These are phyloP conservation scores for Fusarium zealandicum DNA, from an alignment of 2,329 filamentous ascomycete genomes.

Conservation along the genomic window DNA sequence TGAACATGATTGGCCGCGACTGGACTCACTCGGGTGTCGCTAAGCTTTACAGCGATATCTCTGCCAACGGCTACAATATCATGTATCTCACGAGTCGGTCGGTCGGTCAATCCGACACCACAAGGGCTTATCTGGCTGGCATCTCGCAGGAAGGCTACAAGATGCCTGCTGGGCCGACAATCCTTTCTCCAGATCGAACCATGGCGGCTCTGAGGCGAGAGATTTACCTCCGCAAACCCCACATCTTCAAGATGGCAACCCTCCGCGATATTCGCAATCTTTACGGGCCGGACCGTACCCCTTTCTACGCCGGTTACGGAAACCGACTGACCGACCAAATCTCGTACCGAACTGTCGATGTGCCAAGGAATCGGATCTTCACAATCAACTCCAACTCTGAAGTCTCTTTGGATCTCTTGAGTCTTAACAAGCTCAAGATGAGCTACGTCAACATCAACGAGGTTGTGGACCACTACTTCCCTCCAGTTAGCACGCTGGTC, in stretches of 20 bases:
- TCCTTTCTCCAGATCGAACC: constrained; percentile 92
- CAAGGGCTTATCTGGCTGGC: constrained; percentile 86
- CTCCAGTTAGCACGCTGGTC: constrained; percentile 84
- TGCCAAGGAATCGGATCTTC: constrained; percentile 92
- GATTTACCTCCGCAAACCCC: constrained; percentile 92
- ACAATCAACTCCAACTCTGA: constrained; percentile 99
- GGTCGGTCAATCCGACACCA: constrained; percentile 91
- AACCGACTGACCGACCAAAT: constrained; percentile 96
- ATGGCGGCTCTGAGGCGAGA: constrained; percentile 92
- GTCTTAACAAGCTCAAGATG: constrained; percentile 92
- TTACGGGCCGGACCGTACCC: constrained; percentile 77
- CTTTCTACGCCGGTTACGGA: constrained; percentile 97
- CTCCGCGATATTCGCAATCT: constrained; percentile 90
- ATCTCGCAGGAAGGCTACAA: constrained; percentile 87
- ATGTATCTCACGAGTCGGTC: constrained; percentile 96
- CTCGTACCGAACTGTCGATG: constrained; percentile 94
- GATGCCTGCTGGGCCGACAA: constrained; percentile 89
- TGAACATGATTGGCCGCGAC: constrained; percentile 96
- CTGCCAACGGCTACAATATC: constrained; percentile 96
- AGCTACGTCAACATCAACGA: constrained; percentile 98
- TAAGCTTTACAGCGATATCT: constrained; percentile 96
- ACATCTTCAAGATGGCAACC: constrained; percentile 99
- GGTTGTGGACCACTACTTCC: constrained; percentile 97
- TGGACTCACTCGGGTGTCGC: constrained; percentile 98
- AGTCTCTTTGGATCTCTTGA: constrained; percentile 88